phyloP scores from a whole-genome alignment of 768 basidiomycete genomes.

The Lentinula aciculospora region DNA sequence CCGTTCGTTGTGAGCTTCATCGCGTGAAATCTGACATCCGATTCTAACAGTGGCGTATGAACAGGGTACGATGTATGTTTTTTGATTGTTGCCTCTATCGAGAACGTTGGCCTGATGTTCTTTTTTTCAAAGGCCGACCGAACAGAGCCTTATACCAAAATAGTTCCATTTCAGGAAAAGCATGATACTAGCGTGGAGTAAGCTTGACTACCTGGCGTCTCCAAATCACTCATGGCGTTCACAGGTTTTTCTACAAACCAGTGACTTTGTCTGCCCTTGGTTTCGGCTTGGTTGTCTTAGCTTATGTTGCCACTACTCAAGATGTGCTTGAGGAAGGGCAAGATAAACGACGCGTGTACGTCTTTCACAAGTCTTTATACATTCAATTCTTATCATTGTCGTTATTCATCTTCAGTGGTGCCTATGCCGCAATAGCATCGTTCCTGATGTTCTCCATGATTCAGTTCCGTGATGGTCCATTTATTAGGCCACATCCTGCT shows the following conservation, averaged over 20 bases:
- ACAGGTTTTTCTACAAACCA: constrained; percentile 86
- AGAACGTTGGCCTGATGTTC: constrained; percentile 6
- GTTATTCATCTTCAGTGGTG: constrained; percentile 43
- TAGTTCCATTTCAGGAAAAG: constrained; percentile 78
- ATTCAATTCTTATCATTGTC: constrained; percentile 1
- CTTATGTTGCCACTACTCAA: constrained; percentile 78
- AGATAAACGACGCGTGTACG: constrained; percentile 79
- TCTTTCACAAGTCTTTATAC: constrained; percentile 13
- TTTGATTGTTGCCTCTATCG: constrained; percentile 13
- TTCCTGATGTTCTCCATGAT: constrained; percentile 83
- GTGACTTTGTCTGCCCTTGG: constrained; percentile 73
- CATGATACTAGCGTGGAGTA: constrained; percentile 82
- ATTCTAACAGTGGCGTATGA: constrained; percentile 3
- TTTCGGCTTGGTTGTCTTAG: constrained; percentile 58
- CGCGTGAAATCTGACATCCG: constrained; percentile 7
- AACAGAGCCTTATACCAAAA: constrained; percentile 78
- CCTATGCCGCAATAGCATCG: constrained; percentile 66
- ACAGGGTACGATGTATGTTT: constrained; percentile 81
- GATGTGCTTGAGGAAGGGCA: constrained; percentile 81
- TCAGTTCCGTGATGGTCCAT: constrained; percentile 88
- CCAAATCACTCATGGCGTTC: background rate
- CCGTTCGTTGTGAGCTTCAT: constrained; percentile 69
- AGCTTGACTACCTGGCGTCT: constrained; percentile 21
- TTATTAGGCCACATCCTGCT: constrained; percentile 82
- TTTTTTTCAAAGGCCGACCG: constrained; percentile 63